Evolutionary conservation across 176 grass and related monocot species (phyloP), one percentile per base, ranked within the genome.

Genomic region (Areca catechu): DNA sequence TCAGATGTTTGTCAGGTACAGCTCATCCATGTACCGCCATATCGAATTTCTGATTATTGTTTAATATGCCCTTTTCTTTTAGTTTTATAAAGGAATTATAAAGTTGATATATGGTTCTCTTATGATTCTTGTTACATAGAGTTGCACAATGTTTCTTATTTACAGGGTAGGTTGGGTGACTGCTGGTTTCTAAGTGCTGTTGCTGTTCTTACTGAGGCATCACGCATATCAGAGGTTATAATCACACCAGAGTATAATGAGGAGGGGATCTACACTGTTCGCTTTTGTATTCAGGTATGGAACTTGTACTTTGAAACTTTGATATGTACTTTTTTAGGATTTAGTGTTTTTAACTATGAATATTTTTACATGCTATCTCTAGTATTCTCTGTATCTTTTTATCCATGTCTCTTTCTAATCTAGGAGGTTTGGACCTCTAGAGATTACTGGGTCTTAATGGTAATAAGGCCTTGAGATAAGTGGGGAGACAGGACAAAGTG

Each of bases 151-250:
- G 16, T 63, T 66, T 76, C 37, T 66, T 73, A 15, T 24, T 77
- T 80, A 60, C 76, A 98, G 93, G 93, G 93, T 63, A 77, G 88
- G 62, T 79, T 98, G 69, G 93, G 93, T 53, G 93, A 98, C 78
- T 98, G 93, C 68, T 98, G 93, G 93, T 98, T 98, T 70, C 64
- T 98, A 60, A 98, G 93, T 70, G 93, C 88, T 60, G 93, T 98
- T 53, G 93, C 93, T 58, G 93, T 98, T 82, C 66, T 98, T 60
- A 89, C 88, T 19, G 93, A 98, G 66, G 78, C 73, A 66, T 89
- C 87, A 71, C 80, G 78, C 20, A 89, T 98, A 85, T 89, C 81
- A 66, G 88, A 98, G 85, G 93, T 98, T 69, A 98, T 98, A 92
- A 98, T 98, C 16, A 98, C 93, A 59, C 87, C 84, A 23, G 88